These are phyloP conservation scores for Rhytidhysteron rufulum DNA, from an alignment of 2,329 filamentous ascomycete genomes.

Conservation along the genomic window DNA sequence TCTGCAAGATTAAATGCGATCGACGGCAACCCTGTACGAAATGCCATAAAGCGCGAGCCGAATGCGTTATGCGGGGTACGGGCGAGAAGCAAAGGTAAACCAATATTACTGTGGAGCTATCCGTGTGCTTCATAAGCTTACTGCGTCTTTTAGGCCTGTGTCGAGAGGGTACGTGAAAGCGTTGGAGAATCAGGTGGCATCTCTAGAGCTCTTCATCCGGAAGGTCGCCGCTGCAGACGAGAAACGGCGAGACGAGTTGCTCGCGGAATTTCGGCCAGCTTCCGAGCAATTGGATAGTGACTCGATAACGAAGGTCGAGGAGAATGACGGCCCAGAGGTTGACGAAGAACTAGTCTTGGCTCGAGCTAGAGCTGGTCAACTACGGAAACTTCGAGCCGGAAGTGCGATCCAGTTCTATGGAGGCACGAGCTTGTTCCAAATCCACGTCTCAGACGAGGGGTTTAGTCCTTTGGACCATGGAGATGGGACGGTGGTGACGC, in stretches of 20 bases:
- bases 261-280: slow-evolving; percentile 34
- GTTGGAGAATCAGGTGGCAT: slow-evolving; percentile 46
- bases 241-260: slow-evolving; percentile 40
- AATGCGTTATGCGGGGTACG: not conserved
- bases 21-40: not conserved
- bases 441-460: slow-evolving; percentile 10
- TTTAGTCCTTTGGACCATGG: slow-evolving; percentile 1
- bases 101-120: not conserved
- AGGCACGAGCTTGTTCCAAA: slow-evolving; percentile 46
- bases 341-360: slow-evolving; percentile 20
- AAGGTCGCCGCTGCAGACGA: slow-evolving; percentile 42
- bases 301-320: not conserved
- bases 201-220: slow-evolving; percentile 44
- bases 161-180: slow-evolving; percentile 43
- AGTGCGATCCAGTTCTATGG: slow-evolving; percentile 48
- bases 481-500: not conserved
- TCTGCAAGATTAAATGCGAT: not conserved
- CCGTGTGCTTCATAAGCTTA: not conserved
- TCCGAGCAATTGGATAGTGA: not conserved
- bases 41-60: not conserved
- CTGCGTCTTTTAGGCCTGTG: slow-evolving; percentile 35
- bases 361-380: slow-evolving; percentile 33
- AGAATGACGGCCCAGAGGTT: not conserved
- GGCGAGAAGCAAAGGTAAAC: not conserved
- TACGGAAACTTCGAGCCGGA: slow-evolving; percentile 36